These are phyloP conservation scores for Limonium bicolor DNA, from an alignment of 148 eudicot genomes.

Conservation along the genomic window DNA sequence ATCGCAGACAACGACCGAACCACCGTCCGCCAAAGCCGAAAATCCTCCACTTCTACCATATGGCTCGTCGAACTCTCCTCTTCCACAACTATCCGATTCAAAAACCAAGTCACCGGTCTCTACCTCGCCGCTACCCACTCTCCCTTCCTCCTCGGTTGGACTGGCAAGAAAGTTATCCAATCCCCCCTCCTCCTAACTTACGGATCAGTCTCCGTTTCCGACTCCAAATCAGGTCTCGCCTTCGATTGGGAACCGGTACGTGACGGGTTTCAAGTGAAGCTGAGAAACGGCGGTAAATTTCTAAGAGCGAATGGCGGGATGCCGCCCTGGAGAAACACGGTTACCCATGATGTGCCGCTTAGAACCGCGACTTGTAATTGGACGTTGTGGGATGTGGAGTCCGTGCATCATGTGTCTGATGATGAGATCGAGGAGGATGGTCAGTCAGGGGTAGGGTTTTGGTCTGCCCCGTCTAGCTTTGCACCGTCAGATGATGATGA, in stretches of 20 bases:
- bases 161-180: conserved; percentile 49
- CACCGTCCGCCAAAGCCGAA: conserved; percentile 43
- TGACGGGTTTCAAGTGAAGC: conserved; percentile 51
- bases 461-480: neutral
- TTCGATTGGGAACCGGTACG: conserved; percentile 55
- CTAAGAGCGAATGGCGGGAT: conserved; percentile 67
- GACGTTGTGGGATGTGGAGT: conserved; percentile 58
- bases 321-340: conserved; percentile 66
- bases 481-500: neutral
- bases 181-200: conserved; percentile 14
- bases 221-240: too few relatives aligned
- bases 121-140: conserved; percentile 47
- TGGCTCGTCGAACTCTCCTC: conserved; percentile 57
- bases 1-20: conserved; percentile 40
- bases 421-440: neutral
- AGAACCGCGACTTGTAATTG: conserved; percentile 25
- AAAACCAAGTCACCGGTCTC: conserved; percentile 25
- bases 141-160: conserved; percentile 53
- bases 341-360: conserved; percentile 50
- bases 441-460: neutral
- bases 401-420: conserved; percentile 10
- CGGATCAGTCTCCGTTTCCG: conserved; percentile 4
- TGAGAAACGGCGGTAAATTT: conserved; percentile 31
- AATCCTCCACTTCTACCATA: conserved; percentile 25
- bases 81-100: conserved; percentile 24